Conservation (phyloP, 192 early-diverging fungal genomes). For the Jimgerdemannia lactiflua region DNA sequence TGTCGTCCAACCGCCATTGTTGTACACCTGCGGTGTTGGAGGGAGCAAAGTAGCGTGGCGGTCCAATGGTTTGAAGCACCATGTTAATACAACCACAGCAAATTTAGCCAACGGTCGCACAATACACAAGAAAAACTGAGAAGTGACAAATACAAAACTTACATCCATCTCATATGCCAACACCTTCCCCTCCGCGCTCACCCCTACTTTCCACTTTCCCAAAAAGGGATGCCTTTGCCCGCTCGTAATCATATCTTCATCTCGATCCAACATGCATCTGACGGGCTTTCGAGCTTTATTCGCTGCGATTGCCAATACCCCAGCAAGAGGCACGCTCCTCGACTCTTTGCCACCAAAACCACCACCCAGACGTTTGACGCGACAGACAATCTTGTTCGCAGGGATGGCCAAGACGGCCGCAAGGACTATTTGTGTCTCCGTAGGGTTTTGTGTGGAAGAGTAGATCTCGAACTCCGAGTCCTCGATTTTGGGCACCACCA, state of each 20-base stretch:
- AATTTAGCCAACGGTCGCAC: too few relatives aligned
- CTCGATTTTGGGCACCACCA: slow-evolving; percentile 72
- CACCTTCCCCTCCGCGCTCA: slow-evolving; percentile 64
- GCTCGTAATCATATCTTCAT: slow-evolving; percentile 79
- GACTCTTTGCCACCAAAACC: slow-evolving; percentile 85
- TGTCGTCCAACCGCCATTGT: slow-evolving; percentile 64
- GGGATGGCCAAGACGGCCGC: slow-evolving; percentile 71
- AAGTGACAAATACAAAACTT: too few relatives aligned
- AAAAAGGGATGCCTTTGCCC: slow-evolving; percentile 82
- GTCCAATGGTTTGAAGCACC: too few relatives aligned
- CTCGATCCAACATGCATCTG: slow-evolving; percentile 76
- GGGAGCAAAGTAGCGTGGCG: too few relatives aligned
- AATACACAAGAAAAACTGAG: too few relatives aligned
- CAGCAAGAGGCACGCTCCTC: slow-evolving; percentile 63
- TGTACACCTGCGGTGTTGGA: too few relatives aligned
- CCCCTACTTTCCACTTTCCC: slow-evolving; percentile 73
- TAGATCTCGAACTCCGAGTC: slow-evolving; percentile 79
- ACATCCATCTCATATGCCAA: slow-evolving; percentile 54
- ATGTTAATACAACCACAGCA: too few relatives aligned
- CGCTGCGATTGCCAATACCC: slow-evolving; percentile 67
- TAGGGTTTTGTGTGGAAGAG: slow-evolving; percentile 77
- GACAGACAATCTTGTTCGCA: slow-evolving; percentile 67
- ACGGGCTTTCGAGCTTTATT: slow-evolving; percentile 64
- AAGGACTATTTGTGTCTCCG: slow-evolving; percentile 68
- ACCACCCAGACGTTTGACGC: slow-evolving; percentile 84